Evolutionary conservation across 495 filamentous ascomycete genomes (phyloP), one percentile per base, ranked within the genome.

Genomic region (Penicillium waksmanii): DNA sequence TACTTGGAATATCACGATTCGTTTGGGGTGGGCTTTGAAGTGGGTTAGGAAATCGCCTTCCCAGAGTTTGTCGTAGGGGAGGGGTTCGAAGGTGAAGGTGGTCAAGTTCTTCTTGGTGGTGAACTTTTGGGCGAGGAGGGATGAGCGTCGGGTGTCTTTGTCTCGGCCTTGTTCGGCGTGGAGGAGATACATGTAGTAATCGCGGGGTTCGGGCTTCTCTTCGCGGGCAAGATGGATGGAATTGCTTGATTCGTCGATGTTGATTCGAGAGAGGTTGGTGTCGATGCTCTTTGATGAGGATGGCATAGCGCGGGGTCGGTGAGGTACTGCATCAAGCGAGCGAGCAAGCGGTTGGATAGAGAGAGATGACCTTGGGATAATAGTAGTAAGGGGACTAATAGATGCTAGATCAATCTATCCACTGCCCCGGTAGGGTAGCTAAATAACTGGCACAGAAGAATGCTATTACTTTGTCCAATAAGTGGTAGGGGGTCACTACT

Each of bases 151-250:
- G 27, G 50, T 48, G 10, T 17, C 13, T 52, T 52, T 11, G 31
- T 52, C 27, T 34, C 34, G 34, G n/a, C 50, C 50, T 38, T 48
- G 46, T 27, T 48, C 46, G 19, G 23, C 23, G 46, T 21, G 46
- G 3, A 48, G 46, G 46, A 48, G 46, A n/a, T n/a, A 35, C 25
- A 52, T 52, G 31, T 52, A 52, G 21, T 25, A 48, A n/a, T 48
- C 46, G 6, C 3, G 19, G 21, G 46, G 46, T 13, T 48, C 19
- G 9, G 46, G 46, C 13, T 48, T 44, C 2, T 38, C 1, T 44
- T 31, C 27, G 8, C 27, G 27, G 27, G 6, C 8, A 5, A 19
- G 42, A 7, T 44, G 5, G 17, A 10, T 12, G 19, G 23, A 9
- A 1, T 27, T 48, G 19, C 1, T 48, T 8, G 8, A 19, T 19